Base-by-base conservation (phyloP, 331 rosid species). In the Cydonia oblonga region DNA sequence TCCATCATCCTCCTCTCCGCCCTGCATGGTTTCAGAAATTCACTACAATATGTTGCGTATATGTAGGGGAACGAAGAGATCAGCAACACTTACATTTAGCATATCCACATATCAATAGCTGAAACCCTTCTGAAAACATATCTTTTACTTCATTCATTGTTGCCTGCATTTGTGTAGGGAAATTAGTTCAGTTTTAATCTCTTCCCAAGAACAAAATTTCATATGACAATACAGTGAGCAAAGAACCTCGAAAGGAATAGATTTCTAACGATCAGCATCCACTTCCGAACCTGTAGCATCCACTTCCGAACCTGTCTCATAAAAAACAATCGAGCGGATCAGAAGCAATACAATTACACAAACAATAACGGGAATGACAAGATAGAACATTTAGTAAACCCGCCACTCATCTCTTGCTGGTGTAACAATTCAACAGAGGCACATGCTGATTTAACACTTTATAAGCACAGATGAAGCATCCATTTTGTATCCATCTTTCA, bases 231-330 rank as follows among this genome's bases (percentile, higher is more conserved):
- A 32, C 38, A 9, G 42, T 35, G 1, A 35, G 62, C 44, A 60
- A 25, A 65, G 63, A 80, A 93, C 97, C 98, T 93, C 76, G 80
- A 89, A 93, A 77, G 98, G 98, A 74, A n/a, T n/a, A 93, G 86
- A 76, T 93, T 91, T 80, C 98, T 86, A 56, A 89, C 67, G 51
- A 93, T 93, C 72, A 93, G 88, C 85, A 89, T 93, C 97, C 98
- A 93, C 81, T 85, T 91, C 77, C 77, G 97, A 81, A 95, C 88
- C 89, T n/a, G n/a, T n/a, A 93, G 88, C 85, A 89, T 93, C 97
- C 98, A 93, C 81, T 85, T 91, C 77, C 77, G 97, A 81, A 95
- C 97, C 98, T 93, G 84, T 63, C 69, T 35, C 69, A 79, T 77
- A 69, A 83, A 83, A 5, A 23, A 3, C 44, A 68, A 66, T 51